These are phyloP conservation scores for Boletus huronensis DNA, from an alignment of 768 basidiomycete genomes.

Conservation along the genomic window DNA sequence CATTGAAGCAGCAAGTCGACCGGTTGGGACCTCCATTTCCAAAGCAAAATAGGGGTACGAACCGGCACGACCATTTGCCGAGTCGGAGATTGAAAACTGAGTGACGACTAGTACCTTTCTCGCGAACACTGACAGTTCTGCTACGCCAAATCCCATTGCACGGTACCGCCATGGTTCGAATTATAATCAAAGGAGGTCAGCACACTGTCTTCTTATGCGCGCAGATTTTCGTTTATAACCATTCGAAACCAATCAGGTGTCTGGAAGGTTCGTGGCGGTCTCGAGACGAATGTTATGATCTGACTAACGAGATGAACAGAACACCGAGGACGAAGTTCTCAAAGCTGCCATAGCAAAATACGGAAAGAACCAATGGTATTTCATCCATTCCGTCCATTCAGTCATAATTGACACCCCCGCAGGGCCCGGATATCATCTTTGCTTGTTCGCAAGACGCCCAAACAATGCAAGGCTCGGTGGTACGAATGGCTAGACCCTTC, in stretches of 20 bases:
- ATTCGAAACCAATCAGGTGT: constrained; percentile 45
- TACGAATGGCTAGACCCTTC: constrained; percentile 99
- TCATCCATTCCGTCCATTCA: background rate
- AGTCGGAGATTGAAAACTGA: constrained; percentile 27
- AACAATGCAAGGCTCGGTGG: constrained; percentile 99
- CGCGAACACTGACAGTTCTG: no score
- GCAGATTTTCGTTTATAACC: constrained; percentile 1
- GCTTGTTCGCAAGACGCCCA: constrained; percentile 96
- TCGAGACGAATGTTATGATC: background rate
- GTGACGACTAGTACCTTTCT: no score
- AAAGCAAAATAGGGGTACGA: constrained; percentile 14
- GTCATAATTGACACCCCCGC: constrained; percentile 1
- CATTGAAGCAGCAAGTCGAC: constrained; percentile 1
- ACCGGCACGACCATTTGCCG: background rate
- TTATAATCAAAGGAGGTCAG: constrained; percentile 87
- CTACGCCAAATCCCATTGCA: background rate
- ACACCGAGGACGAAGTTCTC: constrained; percentile 96
- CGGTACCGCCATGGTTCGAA: constrained; percentile 63
- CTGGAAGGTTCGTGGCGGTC: constrained; percentile 62
- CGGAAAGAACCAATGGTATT: constrained; percentile 91
- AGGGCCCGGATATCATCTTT: constrained; percentile 98
- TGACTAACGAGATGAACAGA: constrained; percentile 42
- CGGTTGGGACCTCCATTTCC: no score
- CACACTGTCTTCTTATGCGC: constrained; percentile 5
- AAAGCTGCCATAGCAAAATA: constrained; percentile 99